A percentile compares a stretch with the other conserved stretches of the same genome.
Evolutionary conservation across 2,329 filamentous ascomycete genomes (phyloP).

Genomic region (Pyrenophora teres): DNA sequence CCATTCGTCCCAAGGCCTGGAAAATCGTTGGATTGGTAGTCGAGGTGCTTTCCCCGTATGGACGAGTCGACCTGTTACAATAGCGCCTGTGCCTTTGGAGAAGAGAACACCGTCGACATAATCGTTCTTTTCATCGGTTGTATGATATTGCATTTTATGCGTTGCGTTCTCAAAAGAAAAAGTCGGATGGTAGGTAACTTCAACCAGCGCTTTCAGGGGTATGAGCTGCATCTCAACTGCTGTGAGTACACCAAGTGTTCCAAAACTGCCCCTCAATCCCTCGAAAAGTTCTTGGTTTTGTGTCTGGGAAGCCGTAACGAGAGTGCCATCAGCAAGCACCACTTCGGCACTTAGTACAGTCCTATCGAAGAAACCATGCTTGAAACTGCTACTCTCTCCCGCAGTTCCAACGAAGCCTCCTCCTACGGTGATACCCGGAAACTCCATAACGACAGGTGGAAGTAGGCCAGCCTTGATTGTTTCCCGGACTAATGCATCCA

Average conservation of each 20-base stretch:
- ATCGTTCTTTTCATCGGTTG: constrained; percentile 53
- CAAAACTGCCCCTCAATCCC: constrained; percentile 63
- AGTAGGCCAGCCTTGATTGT: constrained; percentile 61
- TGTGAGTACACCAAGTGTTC: constrained; percentile 65
- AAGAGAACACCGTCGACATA: constrained; percentile 73
- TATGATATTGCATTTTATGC: constrained; percentile 54
- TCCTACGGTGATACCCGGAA: constrained; percentile 71
- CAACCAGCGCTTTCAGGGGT: constrained; percentile 60
- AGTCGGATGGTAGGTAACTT: constrained; percentile 65
- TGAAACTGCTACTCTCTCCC: constrained; percentile 70
- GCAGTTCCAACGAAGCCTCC: constrained; percentile 70
- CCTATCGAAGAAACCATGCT: constrained; percentile 68
- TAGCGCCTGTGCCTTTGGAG: constrained; percentile 57
- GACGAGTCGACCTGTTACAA: constrained; percentile 64
- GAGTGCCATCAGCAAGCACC: constrained; percentile 62
- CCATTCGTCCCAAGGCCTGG: constrained; percentile 67
- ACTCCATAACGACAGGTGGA: constrained; percentile 72
- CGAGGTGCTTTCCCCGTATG: constrained; percentile 45
- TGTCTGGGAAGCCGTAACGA: constrained; percentile 54
- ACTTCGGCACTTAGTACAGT: constrained; percentile 68
- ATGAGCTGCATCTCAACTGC: constrained; percentile 62
- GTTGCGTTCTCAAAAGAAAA: constrained; percentile 57
- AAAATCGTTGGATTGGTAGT: constrained; percentile 54
- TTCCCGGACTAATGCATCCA: constrained; percentile 65
- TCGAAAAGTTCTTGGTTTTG: constrained; percentile 61